Percentiles rank a stretch among this genome's conserved stretches.
These are phyloP conservation scores for Xylaria scruposa DNA, from an alignment of 495 filamentous ascomycete genomes.

Conservation along the genomic window DNA sequence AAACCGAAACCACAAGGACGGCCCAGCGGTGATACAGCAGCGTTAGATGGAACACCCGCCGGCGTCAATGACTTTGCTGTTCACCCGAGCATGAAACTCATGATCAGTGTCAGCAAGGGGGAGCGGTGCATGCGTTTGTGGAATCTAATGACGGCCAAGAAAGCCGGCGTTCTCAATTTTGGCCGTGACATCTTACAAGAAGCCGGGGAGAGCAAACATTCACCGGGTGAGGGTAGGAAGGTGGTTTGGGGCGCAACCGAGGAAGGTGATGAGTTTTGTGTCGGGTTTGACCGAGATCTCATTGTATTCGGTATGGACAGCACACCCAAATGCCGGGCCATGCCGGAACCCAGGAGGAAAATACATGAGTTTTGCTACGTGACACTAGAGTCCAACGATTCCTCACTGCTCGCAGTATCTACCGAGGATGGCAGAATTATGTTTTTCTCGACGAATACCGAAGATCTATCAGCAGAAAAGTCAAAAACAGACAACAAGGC, in stretches of 20 bases:
- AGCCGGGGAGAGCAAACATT: slow-evolving; percentile 76
- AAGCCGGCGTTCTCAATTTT: slow-evolving; percentile 90
- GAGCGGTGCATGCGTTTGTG: slow-evolving; percentile 92
- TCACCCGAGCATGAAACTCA: slow-evolving; percentile 94
- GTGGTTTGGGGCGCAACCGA: slow-evolving; percentile 78
- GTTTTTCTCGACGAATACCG: slow-evolving; percentile 74
- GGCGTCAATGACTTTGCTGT: slow-evolving; percentile 95
- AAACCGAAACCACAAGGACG: slow-evolving; percentile 81
- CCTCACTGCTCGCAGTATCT: slow-evolving; percentile 72
- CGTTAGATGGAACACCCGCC: slow-evolving; percentile 79
- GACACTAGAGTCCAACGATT: slow-evolving; percentile 51
- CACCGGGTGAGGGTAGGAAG: slow-evolving; percentile 80
- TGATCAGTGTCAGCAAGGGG: slow-evolving; percentile 86
- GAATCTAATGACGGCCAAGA: slow-evolving; percentile 97
- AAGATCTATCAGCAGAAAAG: slow-evolving; percentile 38
- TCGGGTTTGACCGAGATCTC: slow-evolving; percentile 86
- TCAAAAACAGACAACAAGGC: slow-evolving; percentile 26
- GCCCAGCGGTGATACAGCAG: slow-evolving; percentile 89
- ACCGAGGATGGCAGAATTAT: slow-evolving; percentile 91
- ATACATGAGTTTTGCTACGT: slow-evolving; percentile 83
- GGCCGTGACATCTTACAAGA: slow-evolving; percentile 67
- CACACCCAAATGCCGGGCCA: slow-evolving; percentile 72
- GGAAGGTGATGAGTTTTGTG: slow-evolving; percentile 79
- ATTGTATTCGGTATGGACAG: slow-evolving; percentile 89
- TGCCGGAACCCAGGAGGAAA: slow-evolving; percentile 75